These are phyloP conservation scores for Boletus eberwhitei DNA, from an alignment of 768 basidiomycete genomes.

Conservation along the genomic window DNA sequence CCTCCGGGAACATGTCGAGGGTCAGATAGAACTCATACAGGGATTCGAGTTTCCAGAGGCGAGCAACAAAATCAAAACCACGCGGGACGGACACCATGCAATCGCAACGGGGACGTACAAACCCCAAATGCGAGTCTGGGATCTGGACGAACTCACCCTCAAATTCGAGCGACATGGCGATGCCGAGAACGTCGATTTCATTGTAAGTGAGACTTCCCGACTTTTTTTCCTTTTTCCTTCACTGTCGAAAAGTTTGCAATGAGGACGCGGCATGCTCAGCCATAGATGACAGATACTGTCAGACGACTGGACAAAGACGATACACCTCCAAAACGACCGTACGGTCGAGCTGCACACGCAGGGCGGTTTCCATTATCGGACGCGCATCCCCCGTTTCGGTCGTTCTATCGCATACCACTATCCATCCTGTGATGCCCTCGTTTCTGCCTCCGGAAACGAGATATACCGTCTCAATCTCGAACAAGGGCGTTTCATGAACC, in stretches of 20 bases:
- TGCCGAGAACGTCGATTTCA: conserved; percentile 96
- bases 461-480: conserved; percentile 94
- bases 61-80: conserved; percentile 86
- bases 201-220: conserved; percentile 65
- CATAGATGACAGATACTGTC: conserved; percentile 68
- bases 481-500: conserved; percentile 88
- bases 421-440: conserved; percentile 86
- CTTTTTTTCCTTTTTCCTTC: neutral
- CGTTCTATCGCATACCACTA: conserved; percentile 91
- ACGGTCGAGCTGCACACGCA: conserved; percentile 93
- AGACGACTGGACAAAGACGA: conserved; percentile 98
- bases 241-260: neutral
- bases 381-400: conserved; percentile 92
- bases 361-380: conserved; percentile 86
- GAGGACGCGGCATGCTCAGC: neutral
- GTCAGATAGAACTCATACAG: conserved; percentile 87
- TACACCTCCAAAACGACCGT: conserved; percentile 95
- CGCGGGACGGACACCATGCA: conserved; percentile 87
- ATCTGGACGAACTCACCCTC: conserved; percentile 84
- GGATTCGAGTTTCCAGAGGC: conserved; percentile 98
- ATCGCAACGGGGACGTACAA: conserved; percentile 97
- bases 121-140: conserved; percentile 95
- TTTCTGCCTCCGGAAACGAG: conserved; percentile 82
- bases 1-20: conserved; percentile 70
- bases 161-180: conserved; percentile 98